These are phyloP conservation scores for Coemansia pectinata DNA, from an alignment of 192 early-diverging fungal genomes.

Conservation along the genomic window DNA sequence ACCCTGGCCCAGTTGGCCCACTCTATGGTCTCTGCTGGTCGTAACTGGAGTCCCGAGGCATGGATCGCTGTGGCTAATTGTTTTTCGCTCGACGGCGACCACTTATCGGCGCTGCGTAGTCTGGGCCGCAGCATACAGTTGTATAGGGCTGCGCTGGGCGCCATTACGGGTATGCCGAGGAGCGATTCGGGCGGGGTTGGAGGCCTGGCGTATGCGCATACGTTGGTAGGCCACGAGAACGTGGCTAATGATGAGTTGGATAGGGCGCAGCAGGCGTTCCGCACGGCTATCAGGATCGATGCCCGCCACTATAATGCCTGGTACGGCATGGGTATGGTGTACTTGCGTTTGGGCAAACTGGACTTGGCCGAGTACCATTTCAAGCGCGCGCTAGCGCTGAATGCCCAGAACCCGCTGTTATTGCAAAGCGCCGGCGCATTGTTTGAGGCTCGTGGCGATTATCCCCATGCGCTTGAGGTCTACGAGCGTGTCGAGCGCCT, in stretches of 20 bases:
- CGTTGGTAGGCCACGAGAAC: slow-evolving; percentile 83
- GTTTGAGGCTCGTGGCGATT: slow-evolving; percentile 60
- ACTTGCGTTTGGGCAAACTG: slow-evolving; percentile 70
- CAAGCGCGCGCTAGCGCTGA: slow-evolving; percentile 69
- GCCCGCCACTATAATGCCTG: slow-evolving; percentile 82
- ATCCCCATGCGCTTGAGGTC: slow-evolving; percentile 57
- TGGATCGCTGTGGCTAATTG: slow-evolving; percentile 78
- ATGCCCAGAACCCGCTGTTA: slow-evolving; percentile 70
- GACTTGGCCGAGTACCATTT: slow-evolving; percentile 74
- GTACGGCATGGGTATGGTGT: slow-evolving; percentile 80
- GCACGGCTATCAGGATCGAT: slow-evolving; percentile 70
- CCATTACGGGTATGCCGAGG: slow-evolving; percentile 18
- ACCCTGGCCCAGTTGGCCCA: slow-evolving; percentile 73
- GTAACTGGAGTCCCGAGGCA: slow-evolving; percentile 70
- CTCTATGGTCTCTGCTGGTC: slow-evolving; percentile 65
- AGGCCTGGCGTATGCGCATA: slow-evolving; percentile 73
- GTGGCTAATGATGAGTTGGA: slow-evolving; percentile 73
- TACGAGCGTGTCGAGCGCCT: slow-evolving; percentile 65
- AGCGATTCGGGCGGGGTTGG: slow-evolving; percentile 31
- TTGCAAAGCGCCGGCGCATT: slow-evolving; percentile 73
- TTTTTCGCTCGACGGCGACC: slow-evolving; percentile 75
- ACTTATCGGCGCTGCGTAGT: slow-evolving; percentile 72
- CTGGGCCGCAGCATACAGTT: slow-evolving; percentile 75
- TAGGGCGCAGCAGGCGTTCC: slow-evolving; percentile 71
- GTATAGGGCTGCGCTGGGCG: slow-evolving; percentile 24